phyloP scores from a whole-genome alignment of 2,329 filamentous ascomycete genomes.

The Venturia oleaginea region DNA sequence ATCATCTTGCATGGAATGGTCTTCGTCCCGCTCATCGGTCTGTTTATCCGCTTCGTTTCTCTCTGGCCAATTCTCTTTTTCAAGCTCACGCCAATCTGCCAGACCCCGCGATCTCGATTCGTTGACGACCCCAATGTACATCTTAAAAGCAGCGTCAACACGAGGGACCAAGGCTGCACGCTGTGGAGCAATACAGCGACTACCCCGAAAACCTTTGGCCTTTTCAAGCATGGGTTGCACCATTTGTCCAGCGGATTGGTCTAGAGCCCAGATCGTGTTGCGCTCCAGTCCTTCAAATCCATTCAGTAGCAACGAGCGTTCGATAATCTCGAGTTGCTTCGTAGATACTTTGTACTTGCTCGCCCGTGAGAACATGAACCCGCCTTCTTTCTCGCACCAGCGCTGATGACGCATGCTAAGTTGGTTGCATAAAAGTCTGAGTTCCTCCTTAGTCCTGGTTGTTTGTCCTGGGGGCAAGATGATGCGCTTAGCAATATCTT shows the following conservation, averaged over 20 bases:
- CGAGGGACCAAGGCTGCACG: background rate
- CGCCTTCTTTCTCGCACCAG: background rate
- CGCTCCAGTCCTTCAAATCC: constrained; percentile 1
- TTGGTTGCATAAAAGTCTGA: background rate
- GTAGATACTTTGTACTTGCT: background rate
- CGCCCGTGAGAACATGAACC: background rate
- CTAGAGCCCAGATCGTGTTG: background rate
- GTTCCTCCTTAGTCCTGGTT: background rate
- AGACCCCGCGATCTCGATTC: background rate
- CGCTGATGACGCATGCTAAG: constrained; percentile 2
- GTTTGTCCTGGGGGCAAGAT: background rate
- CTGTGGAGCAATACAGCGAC: background rate
- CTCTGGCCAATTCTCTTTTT: background rate
- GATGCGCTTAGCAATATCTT: background rate
- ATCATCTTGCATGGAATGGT: background rate
- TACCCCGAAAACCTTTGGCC: background rate
- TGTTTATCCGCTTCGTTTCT: background rate
- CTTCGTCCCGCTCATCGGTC: background rate
- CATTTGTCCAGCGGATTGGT: background rate
- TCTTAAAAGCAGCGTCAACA: background rate
- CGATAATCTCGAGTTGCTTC: background rate
- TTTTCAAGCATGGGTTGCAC: background rate
- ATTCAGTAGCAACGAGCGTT: background rate
- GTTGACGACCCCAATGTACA: background rate
- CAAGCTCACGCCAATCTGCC: background rate